Percentiles rank a stretch among this genome's conserved stretches.
phyloP scores from a whole-genome alignment of 208 protist species.

The Tritrichomonas musculus region DNA sequence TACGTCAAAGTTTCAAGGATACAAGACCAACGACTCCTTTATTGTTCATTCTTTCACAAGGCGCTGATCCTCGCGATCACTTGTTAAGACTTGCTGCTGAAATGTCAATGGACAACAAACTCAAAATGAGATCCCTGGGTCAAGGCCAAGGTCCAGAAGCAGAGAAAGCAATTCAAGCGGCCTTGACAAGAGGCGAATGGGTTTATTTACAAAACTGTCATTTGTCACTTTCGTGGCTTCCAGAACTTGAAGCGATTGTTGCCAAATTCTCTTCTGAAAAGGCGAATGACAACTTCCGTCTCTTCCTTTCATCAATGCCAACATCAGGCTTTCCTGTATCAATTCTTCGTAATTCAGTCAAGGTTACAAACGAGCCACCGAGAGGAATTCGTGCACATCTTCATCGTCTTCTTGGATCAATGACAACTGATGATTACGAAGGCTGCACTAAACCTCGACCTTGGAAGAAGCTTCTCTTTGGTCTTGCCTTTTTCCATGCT shows the following conservation, averaged over 20 bases:
- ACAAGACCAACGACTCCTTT: conserved; percentile 63
- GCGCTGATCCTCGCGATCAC: conserved; percentile 79
- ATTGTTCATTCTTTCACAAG: conserved; percentile 89
- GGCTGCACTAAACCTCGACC: conserved; percentile 41
- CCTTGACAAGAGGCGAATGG: conserved; percentile 66
- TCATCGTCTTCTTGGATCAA: conserved; percentile 73
- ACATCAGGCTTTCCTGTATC: conserved; percentile 84
- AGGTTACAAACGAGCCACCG: conserved; percentile 92
- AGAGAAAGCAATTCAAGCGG: conserved; percentile 75
- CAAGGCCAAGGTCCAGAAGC: conserved; percentile 85
- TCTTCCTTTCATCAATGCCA: conserved; percentile 95
- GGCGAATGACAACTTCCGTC: conserved; percentile 74
- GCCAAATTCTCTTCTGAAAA: conserved; percentile 48
- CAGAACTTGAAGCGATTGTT: conserved; percentile 75
- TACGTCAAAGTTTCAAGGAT: conserved; percentile 49
- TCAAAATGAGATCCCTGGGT: conserved; percentile 78
- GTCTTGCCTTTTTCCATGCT: conserved; percentile 91
- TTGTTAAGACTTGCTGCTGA: conserved; percentile 74
- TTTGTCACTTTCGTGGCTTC: conserved; percentile 71
- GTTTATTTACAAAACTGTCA: conserved; percentile 92
- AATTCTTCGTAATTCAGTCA: conserved; percentile 87
- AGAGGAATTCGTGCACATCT: conserved; percentile 76
- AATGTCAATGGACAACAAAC: conserved; percentile 55
- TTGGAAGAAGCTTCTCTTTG: conserved; percentile 83
- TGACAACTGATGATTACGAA: conserved; percentile 54